Base-by-base conservation (phyloP, 306 rosid genomes). In the Acmispon strigosus region DNA sequence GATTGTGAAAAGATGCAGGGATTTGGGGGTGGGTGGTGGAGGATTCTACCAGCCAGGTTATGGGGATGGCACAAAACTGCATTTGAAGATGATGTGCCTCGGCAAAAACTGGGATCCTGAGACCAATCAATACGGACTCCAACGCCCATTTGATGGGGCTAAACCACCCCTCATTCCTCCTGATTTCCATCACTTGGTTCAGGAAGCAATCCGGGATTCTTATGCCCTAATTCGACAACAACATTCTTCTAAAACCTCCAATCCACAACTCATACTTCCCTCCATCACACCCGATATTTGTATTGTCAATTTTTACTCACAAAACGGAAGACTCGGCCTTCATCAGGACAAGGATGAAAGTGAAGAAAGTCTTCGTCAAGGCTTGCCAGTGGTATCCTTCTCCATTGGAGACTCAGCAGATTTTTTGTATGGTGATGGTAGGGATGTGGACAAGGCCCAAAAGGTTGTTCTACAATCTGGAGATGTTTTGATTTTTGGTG, bases 331-430 rank as follows among this genome's bases (percentile, higher is more conserved):
- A 14, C 88, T 93, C 0, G 98, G 92, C 56, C 94, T 93, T 74
- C 97, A 93, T 80, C 92, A 84, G 90, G 98, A 94, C 85, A 68
- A 88, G 41, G 95, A 90, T 83, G 97, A 90, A 77, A 94, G 95
- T 71, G 8, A 0, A 56, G 53, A 53, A 41, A 89, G 91, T 73
- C 76, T 86, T 24, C 4, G 0, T 0, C 58, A 5, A 1, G 72
- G 84, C 17, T 76, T 87, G 66, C 92, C 97, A 0, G 92, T 90
- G 11, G 87, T 94, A 12, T 94, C 98, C 69, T 89, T 94, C 65
- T 89, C 98, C 57, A 86, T 94, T 39, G 98, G 98, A 20, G 89
- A 94, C 78, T 20, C 88, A 0, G 97, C 97, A 3, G 87, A 86
- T 2, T 94, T 94, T 58, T 58, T 81, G 75, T 88, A 74, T 12